phyloP scores from a whole-genome alignment of 495 filamentous ascomycete species.

The Penicillium chermesinum region DNA sequence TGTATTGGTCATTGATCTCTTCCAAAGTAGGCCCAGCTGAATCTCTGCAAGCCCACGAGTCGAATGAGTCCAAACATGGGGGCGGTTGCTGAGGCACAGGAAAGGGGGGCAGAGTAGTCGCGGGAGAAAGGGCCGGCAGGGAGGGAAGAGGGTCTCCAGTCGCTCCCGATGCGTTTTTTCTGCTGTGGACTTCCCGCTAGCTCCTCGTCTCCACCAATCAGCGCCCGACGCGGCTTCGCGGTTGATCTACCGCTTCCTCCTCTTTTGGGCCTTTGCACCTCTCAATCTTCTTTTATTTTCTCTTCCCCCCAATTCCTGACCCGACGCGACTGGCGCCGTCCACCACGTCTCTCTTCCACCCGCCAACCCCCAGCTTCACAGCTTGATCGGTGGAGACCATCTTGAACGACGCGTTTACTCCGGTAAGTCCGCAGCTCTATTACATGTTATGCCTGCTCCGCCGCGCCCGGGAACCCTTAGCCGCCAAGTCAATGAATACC shows the following conservation, averaged over 20 bases:
- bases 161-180: conserved; percentile 10
- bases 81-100: conserved; percentile 13
- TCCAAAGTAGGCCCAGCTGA: neutral
- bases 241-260: conserved; percentile 38
- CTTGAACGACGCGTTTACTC: conserved; percentile 19
- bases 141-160: conserved; percentile 9
- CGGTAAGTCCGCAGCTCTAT: conserved; percentile 16
- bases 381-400: neutral
- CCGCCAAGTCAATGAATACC: neutral
- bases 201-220: conserved; percentile 47
- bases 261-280: conserved; percentile 37
- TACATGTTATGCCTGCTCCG: neutral
- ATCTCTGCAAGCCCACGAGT: conserved; percentile 26
- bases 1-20: neutral
- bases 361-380: neutral
- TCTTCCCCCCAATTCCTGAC: conserved; percentile 26
- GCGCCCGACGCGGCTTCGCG: conserved; percentile 20
- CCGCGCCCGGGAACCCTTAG: neutral
- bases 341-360: conserved; percentile 2
- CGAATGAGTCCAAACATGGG: conserved; percentile 41
- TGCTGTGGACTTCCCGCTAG: conserved; percentile 31
- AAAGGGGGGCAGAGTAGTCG: conserved; percentile 1
- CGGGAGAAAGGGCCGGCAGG: conserved; percentile 11
- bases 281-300: conserved; percentile 25
- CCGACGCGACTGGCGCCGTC: conserved; percentile 10